Percentiles rank a stretch among this genome's conserved stretches.
Evolutionary conservation across 2,329 filamentous ascomycete genomes (phyloP).

Genomic region (Cercospora brassicicola): DNA sequence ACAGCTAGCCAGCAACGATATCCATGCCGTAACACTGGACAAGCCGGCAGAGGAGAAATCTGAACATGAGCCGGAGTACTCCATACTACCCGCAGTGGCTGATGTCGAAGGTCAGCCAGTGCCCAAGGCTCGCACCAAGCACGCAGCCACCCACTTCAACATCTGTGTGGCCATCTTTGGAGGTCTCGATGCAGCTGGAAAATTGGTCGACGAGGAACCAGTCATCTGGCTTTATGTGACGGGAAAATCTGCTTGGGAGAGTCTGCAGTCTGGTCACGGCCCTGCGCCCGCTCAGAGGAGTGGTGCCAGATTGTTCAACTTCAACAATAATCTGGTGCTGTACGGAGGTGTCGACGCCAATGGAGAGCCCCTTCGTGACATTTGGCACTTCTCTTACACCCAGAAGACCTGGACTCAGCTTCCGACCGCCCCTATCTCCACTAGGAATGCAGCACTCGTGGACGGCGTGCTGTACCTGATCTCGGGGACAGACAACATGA

Average conservation of each 20-base stretch:
- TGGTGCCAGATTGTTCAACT: constrained; percentile 32
- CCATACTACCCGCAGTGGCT: constrained; percentile 45
- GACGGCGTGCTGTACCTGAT: constrained; percentile 45
- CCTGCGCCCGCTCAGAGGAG: constrained; percentile 33
- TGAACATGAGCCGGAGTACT: constrained; percentile 44
- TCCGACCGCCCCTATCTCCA: constrained; percentile 34
- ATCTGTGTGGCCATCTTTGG: constrained; percentile 45
- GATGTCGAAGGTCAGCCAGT: constrained; percentile 36
- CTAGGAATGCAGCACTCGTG: constrained; percentile 40
- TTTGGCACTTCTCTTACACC: constrained; percentile 36
- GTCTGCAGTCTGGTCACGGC: constrained; percentile 25
- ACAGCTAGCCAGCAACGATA: constrained; percentile 45
- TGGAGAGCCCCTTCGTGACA: constrained; percentile 32
- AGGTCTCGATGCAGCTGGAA: constrained; percentile 38
- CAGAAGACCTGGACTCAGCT: constrained; percentile 33
- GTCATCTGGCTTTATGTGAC: constrained; percentile 47
- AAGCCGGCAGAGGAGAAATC: constrained; percentile 34
- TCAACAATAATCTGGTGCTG: constrained; percentile 35
- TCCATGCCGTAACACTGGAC: constrained; percentile 43
- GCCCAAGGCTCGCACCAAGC: constrained; percentile 40
- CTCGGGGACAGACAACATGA: constrained; percentile 37
- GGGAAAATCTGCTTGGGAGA: constrained; percentile 35
- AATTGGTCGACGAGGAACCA: constrained; percentile 40
- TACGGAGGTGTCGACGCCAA: constrained; percentile 32
- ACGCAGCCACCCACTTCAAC: constrained; percentile 45